Base-by-base conservation (phyloP, 202 grass and related monocot species). In the Schoenoplectus triqueter region DNA sequence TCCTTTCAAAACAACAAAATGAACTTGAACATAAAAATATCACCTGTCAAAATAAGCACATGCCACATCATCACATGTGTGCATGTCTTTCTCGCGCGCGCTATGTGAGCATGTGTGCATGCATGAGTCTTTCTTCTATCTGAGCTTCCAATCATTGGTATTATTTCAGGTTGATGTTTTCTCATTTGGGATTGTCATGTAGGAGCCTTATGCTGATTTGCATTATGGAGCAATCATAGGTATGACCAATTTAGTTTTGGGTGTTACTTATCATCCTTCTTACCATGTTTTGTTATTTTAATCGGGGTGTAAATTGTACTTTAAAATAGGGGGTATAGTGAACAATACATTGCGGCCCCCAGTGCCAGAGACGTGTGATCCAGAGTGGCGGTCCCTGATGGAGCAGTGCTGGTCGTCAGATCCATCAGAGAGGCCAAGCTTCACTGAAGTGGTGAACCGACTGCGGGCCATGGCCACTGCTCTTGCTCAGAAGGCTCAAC, bases 141-240 rank as follows among this genome's bases (percentile, higher is more conserved):
- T 71, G 84, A 57, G 55, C 55, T 68, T 70, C 13, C 6, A 84
- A 45, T 62, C 40, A 48, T 72, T 80, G 11, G 44, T 81, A 55
- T 21, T 31, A 48, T 64, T 87, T 20, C 64, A 97, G 94, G 94
- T 97, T 0, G 91, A 97, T n/a, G 90, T 97, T 73, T 97, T 94
- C 94, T 97, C 94, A 3, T 94, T 94, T 3, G 94, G 94, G 69
- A 97, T 97, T 71, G 94, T 92, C 44, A 92, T 97, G 94, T 97
- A 97, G 55, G 94, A 94, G 63, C 94, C 94, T 79, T 94, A 97
- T 19, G 92, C 91, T 5, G 90, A 97, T 4, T 87, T 97, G 54
- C 94, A 94, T 82, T 97, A 97, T 56, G 92, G 94, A 3, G 87
- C 91, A 62, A 97, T 97, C 64, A 97, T 97, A 86, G 92, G 94